Percentiles rank a stretch among this genome's conserved stretches.
Conservation (phyloP, 306 rosid genomes). For the Bauhinia variegata region DNA sequence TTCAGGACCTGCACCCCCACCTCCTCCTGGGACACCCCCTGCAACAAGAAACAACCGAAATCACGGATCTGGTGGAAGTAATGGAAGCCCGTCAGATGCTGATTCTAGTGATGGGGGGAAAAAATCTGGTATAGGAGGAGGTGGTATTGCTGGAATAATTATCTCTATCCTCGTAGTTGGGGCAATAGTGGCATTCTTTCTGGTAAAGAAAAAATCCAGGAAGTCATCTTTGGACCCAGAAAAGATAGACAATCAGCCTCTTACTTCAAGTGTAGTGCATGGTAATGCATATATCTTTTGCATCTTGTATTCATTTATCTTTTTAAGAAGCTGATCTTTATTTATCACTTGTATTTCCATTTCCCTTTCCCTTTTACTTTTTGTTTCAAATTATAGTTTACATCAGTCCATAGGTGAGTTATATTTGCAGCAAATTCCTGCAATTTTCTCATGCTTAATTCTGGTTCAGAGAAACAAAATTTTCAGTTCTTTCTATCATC, state of each 20-base stretch:
- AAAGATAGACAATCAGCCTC: slow-evolving; percentile 72
- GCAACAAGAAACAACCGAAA: slow-evolving; percentile 42
- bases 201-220: slow-evolving; percentile 74
- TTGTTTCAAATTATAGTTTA: slow-evolving; percentile 12
- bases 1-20: slow-evolving; percentile 95
- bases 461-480: slow-evolving; percentile 11
- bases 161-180: slow-evolving; percentile 79
- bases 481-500: slow-evolving; percentile 12
- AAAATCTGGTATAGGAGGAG: slow-evolving; percentile 90
- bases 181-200: slow-evolving; percentile 72
- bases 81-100: slow-evolving; percentile 44
- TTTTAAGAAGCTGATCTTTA: slow-evolving; percentile 9
- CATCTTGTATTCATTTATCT: slow-evolving; percentile 27
- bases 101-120: slow-evolving; percentile 55
- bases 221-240: slow-evolving; percentile 67
- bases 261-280: slow-evolving; percentile 59
- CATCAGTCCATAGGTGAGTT: slow-evolving; percentile 23
- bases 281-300: slow-evolving; percentile 47
- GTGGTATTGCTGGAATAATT: slow-evolving; percentile 90
- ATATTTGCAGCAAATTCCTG: slow-evolving; percentile 19
- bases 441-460: slow-evolving; percentile 10
- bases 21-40: slow-evolving; percentile 96
- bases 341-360: slow-evolving; percentile 7
- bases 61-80: slow-evolving; percentile 57
- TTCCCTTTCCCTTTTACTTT: not conserved